Conservation (phyloP, 2,329 filamentous ascomycete genomes). For the Myrmaecium sp. region DNA sequence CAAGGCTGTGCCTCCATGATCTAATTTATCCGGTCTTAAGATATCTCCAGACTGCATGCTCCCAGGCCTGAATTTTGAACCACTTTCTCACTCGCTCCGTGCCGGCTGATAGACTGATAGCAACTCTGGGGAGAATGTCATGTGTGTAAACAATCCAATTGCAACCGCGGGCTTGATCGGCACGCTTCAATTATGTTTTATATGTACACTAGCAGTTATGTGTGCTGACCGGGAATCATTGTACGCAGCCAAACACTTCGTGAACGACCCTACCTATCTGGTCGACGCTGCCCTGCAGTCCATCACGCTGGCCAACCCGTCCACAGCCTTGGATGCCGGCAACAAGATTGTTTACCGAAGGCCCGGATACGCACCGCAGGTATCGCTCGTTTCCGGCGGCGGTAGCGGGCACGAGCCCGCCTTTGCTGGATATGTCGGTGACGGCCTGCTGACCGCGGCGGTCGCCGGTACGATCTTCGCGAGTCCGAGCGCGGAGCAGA, state of each 20-base stretch:
- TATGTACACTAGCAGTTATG: too few species aligned
- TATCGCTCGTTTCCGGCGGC: slow-evolving; percentile 75
- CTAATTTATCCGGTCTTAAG: too few species aligned
- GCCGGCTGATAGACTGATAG: too few species aligned
- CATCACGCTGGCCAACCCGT: slow-evolving; percentile 70
- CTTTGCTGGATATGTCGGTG: slow-evolving; percentile 72
- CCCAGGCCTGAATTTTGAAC: too few species aligned
- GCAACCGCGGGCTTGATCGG: too few species aligned
- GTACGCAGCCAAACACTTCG: slow-evolving; percentile 56
- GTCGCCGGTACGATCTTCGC: slow-evolving; percentile 82
- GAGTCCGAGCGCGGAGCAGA: slow-evolving; percentile 65
- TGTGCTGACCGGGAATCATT: too few species aligned
- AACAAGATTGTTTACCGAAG: slow-evolving; percentile 77
- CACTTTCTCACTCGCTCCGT: too few species aligned
- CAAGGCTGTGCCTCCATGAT: too few species aligned
- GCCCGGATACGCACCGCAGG: slow-evolving; percentile 34
- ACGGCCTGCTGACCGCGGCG: slow-evolving; percentile 61
- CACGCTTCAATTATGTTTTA: too few species aligned
- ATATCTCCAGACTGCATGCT: too few species aligned
- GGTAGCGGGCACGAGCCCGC: slow-evolving; percentile 83
- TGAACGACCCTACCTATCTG: slow-evolving; percentile 65
- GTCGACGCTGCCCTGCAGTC: slow-evolving; percentile 61
- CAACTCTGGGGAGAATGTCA: too few species aligned
- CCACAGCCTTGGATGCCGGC: slow-evolving; percentile 55
- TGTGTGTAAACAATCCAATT: too few species aligned